phyloP scores from a whole-genome alignment of 768 basidiomycete genomes.

The Tulasnella sp. region DNA sequence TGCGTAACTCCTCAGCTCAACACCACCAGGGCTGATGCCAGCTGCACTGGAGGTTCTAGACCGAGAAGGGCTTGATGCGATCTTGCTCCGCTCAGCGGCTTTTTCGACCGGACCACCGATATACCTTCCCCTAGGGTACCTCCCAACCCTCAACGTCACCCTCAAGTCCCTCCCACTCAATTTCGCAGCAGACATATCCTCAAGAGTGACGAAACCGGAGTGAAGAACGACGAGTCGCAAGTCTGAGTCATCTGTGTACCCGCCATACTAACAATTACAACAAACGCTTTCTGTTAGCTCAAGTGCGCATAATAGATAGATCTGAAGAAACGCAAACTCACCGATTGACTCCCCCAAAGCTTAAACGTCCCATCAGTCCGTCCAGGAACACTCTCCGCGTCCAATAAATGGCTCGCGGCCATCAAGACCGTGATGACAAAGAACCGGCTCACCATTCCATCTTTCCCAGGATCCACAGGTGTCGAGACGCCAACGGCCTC shows the following conservation, averaged over 20 bases:
- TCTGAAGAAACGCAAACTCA: neutral
- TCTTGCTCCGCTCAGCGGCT: neutral
- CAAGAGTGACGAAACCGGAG: constrained; percentile 12
- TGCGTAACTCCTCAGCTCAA: constrained; percentile 10
- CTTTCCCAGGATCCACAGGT: neutral
- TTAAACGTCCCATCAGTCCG: constrained; percentile 10
- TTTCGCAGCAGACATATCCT: constrained; percentile 17
- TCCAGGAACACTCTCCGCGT: neutral
- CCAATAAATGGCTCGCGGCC: constrained; percentile 2
- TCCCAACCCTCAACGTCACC: constrained; percentile 15
- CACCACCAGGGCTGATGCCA: neutral
- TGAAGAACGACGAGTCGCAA: constrained; percentile 16
- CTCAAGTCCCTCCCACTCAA: constrained; percentile 3
- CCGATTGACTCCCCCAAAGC: constrained; percentile 16
- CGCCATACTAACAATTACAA: constrained; percentile 4
- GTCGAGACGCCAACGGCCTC: too few species aligned
- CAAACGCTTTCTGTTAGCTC: neutral
- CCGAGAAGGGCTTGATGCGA: neutral
- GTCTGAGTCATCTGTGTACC: constrained; percentile 19
- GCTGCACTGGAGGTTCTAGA: neutral
- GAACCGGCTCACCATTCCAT: neutral
- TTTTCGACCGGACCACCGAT: neutral
- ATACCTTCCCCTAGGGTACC: constrained; percentile 3
- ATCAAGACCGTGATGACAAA: constrained; percentile 3
- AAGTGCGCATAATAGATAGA: neutral